Conservation (phyloP, 148 eudicot genomes). For the Nepenthes gracilis region DNA sequence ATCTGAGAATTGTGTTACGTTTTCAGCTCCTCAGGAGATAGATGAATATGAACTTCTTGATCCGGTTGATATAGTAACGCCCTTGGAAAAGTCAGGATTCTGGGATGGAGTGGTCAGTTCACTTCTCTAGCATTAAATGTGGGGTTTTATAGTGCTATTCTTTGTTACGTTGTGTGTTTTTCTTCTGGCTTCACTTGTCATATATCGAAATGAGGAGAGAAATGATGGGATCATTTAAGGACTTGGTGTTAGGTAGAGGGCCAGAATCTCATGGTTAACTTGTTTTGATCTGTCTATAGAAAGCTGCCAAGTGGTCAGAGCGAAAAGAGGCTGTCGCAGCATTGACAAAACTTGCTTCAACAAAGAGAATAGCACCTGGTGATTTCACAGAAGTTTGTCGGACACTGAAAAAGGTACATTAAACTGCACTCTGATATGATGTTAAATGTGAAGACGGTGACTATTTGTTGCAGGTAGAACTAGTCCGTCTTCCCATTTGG, state of each 20-base stretch:
- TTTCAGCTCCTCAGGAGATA: conserved; percentile 80
- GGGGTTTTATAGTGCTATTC: not conserved
- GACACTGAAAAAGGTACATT: conserved; percentile 73
- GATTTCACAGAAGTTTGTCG: conserved; percentile 94
- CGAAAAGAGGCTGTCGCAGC: conserved; percentile 98
- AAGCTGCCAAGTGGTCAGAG: conserved; percentile 99
- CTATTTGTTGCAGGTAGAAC: not conserved
- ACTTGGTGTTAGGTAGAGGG: not conserved
- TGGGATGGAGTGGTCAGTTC: conserved; percentile 96
- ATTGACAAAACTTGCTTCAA: conserved; percentile 93
- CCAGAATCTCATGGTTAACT: not conserved
- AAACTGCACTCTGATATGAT: not conserved
- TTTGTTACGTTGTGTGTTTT: conserved; percentile 1
- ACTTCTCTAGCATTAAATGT: conserved; percentile 1
- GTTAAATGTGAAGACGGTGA: not conserved
- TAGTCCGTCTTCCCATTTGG: not conserved
- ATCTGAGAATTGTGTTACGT: conserved; percentile 10
- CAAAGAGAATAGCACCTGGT: conserved; percentile 90
- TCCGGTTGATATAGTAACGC: conserved; percentile 96
- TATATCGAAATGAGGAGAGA: not conserved
- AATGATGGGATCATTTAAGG: not conserved
- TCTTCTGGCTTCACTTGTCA: not conserved
- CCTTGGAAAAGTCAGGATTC: conserved; percentile 92
- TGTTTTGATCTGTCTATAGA: conserved; percentile 24
- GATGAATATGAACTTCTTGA: conserved; percentile 97